Evolutionary conservation across 2,329 filamentous ascomycete genomes (phyloP), one percentile per base, ranked within the genome.

Genomic region (Teratosphaeria destructans): DNA sequence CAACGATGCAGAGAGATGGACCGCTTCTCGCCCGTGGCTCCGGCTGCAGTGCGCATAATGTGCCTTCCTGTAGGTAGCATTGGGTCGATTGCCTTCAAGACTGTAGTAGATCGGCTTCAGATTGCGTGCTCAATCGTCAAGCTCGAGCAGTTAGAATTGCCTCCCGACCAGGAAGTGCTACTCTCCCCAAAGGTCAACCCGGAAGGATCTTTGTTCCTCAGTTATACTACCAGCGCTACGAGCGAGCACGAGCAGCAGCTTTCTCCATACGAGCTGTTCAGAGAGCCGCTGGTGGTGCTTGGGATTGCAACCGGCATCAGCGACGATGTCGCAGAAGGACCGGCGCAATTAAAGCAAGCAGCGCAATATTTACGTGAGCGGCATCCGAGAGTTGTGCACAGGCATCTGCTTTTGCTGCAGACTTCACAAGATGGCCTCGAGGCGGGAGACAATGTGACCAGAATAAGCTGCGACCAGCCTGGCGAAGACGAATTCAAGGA

Each of bases 131-230:
- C 92, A 66, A 85, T 96, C 67, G 86, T 71, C 35, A 60, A 60
- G 34, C 62, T 71, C 35, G 57, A 57, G 54, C 66, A 70, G 19
- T 55, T 67, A 43, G 61, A 63, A 59, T 57, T 57, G 11, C 54
- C 54, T 27, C 59, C 63, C 29, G 59, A 65, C 39, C 35, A 47
- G 26, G 27, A 54, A 57, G 60, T 53, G 60, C 61, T 67, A 32
- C 64, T 97, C 76, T 95, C 90, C 60, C 93, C 93, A 49, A 78
- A 94, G 68, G 89, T 88, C 14, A 96, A 94, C 73, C 91, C 90
- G 11, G 83, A 86, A 66, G 93, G 93, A 62, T 85, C 86, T 69
- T 87, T 97, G 62, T 82, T 96, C 68, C 96, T 94, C 80, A 88
- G 96, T 72, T 82, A 96, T 63, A 86, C 88, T 60, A 90, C 89